phyloP scores from a whole-genome alignment of 352 stramenopile genomes.

The Globisporangium okanoganense region DNA sequence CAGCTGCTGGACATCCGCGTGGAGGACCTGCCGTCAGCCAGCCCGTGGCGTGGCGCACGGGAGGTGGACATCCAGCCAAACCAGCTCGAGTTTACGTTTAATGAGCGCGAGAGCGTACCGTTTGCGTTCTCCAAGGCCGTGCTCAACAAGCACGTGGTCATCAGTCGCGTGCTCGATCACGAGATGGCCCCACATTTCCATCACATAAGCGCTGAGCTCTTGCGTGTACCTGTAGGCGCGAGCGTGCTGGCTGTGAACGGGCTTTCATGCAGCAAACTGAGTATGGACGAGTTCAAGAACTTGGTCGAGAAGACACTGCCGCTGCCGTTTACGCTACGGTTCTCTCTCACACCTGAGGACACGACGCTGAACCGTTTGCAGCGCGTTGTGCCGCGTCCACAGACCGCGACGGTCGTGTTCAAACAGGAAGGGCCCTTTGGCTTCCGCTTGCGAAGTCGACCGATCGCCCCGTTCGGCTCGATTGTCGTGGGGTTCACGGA shows the following conservation, averaged over 20 bases:
- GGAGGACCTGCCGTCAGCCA: conserved; percentile 70
- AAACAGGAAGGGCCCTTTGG: conserved; percentile 72
- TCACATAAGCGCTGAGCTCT: conserved; percentile 25
- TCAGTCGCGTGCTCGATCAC: conserved; percentile 47
- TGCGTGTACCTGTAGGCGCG: conserved; percentile 48
- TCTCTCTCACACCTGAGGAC: conserved; percentile 65
- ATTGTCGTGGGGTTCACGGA: conserved; percentile 76
- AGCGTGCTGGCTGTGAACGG: conserved; percentile 75
- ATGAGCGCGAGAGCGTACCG: conserved; percentile 38
- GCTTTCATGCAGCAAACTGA: conserved; percentile 67
- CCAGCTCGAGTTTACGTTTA: conserved; percentile 63
- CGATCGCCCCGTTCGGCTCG: conserved; percentile 55
- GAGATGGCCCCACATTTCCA: conserved; percentile 10
- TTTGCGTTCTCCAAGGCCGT: conserved; percentile 71
- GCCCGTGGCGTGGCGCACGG: conserved; percentile 73
- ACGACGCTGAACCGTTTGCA: conserved; percentile 44
- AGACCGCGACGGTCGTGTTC: conserved; percentile 62
- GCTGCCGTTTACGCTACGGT: conserved; percentile 57
- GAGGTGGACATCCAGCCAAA: conserved; percentile 66
- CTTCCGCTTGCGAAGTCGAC: conserved; percentile 68
- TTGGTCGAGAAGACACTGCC: conserved; percentile 47
- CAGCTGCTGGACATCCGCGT: conserved; percentile 77
- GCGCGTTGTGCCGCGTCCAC: conserved; percentile 41
- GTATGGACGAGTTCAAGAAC: conserved; percentile 52
- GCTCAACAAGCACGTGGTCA: conserved; percentile 64